Percentiles rank a stretch among this genome's conserved stretches.
Conservation (phyloP, 495 filamentous ascomycete genomes). For the Penicilliopsis zonata region DNA sequence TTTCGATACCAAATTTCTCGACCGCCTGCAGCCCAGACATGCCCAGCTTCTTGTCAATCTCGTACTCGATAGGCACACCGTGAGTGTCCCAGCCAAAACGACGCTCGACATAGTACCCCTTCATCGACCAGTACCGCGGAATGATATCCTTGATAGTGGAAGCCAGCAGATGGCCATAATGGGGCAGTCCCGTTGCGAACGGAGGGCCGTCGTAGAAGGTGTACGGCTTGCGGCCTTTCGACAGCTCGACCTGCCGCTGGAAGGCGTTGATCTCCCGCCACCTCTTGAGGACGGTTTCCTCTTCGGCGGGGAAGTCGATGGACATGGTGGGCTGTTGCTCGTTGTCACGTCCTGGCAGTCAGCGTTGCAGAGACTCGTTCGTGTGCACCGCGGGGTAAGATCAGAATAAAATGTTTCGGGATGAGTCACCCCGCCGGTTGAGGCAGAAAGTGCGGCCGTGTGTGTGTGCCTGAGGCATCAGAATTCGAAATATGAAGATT, state of each 20-base stretch:
- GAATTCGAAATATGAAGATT: no score
- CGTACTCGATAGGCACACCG: constrained; percentile 90
- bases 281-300: constrained; percentile 64
- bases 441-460: no score
- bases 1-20: constrained; percentile 70
- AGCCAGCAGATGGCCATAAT: constrained; percentile 91
- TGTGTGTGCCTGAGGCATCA: no score
- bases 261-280: constrained; percentile 93
- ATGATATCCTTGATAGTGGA: constrained; percentile 98
- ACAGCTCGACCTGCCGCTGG: constrained; percentile 60
- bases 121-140: constrained; percentile 96
- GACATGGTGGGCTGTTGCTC: constrained; percentile 42
- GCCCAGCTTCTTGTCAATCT: constrained; percentile 95
- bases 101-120: constrained; percentile 70
- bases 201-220: constrained; percentile 51
- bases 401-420: constrained; percentile 11
- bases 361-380: no score
- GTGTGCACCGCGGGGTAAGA: constrained; percentile 17
- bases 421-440: constrained; percentile 26
- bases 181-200: constrained; percentile 66
- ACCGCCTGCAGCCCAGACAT: constrained; percentile 86
- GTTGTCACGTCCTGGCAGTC: constrained; percentile 9
- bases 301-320: constrained; percentile 85
- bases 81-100: constrained; percentile 85
- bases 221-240: constrained; percentile 60